phyloP scores from a whole-genome alignment of 2,329 filamentous ascomycete species.

The Neonectria punicea region DNA sequence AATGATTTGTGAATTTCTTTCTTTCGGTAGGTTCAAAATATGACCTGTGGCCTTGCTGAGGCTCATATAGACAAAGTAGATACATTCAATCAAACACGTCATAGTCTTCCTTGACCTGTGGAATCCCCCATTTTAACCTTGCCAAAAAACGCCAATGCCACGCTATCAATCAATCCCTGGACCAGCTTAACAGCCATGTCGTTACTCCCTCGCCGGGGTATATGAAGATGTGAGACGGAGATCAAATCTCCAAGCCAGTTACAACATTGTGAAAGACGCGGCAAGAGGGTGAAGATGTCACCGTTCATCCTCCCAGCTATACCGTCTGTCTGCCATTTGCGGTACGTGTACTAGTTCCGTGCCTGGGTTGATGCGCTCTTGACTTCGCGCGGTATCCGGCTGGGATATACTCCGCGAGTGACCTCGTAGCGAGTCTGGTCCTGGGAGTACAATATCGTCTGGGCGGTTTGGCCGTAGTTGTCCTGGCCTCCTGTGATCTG shows the following conservation, averaged over 20 bases:
- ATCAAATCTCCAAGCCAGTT: constrained; percentile 2
- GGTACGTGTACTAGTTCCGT: constrained; percentile 62
- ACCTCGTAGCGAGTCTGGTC: background rate
- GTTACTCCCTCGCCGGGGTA: constrained; percentile 14
- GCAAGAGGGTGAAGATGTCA: constrained; percentile 2
- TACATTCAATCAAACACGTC: background rate
- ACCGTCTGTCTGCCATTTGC: constrained; percentile 60
- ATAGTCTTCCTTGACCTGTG: background rate
- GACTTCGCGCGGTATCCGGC: constrained; percentile 41
- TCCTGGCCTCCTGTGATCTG: background rate
- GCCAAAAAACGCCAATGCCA: constrained; percentile 4
- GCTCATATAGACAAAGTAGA: constrained; percentile 7
- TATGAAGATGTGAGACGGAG: constrained; percentile 11
- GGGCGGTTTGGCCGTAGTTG: constrained; percentile 4
- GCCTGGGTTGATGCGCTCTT: constrained; percentile 56
- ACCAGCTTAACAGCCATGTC: background rate
- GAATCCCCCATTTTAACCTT: background rate
- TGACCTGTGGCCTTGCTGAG: background rate
- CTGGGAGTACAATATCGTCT: constrained; percentile 14
- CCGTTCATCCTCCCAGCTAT: constrained; percentile 61
- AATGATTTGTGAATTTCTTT: background rate
- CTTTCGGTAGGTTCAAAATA: background rate
- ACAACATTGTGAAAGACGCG: constrained; percentile 7
- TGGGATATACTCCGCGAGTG: constrained; percentile 4
- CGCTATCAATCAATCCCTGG: constrained; percentile 8